These are phyloP conservation scores for Pseudisothecium myosuroides DNA, from an alignment of 225 moss, liverwort and hornwort species.

Conservation along the genomic window DNA sequence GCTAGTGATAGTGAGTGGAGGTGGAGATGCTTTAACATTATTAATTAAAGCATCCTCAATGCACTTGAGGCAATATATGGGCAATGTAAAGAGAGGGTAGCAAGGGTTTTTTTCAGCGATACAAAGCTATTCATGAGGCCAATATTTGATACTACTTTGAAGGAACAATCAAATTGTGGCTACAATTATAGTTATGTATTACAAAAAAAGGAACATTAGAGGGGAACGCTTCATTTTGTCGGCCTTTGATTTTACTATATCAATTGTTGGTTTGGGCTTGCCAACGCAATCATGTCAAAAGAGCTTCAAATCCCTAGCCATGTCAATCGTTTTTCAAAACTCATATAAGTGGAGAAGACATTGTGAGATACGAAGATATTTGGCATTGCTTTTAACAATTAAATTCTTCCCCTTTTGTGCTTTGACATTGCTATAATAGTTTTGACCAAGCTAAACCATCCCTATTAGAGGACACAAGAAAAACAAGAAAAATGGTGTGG, in stretches of 20 bases:
- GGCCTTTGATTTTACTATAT: neutral
- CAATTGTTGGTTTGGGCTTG: neutral
- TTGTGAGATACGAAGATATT: neutral
- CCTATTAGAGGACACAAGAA: too few species aligned
- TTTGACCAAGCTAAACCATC: too few species aligned
- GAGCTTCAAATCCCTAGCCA: neutral
- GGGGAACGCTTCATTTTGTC: accelerated
- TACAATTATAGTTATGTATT: too few species aligned
- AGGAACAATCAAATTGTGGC: accelerated
- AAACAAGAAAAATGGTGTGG: neutral
- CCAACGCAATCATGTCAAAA: accelerated
- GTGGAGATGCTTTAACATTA: too few species aligned
- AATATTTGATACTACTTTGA: too few species aligned
- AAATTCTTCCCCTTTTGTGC: neutral
- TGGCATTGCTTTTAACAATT: accelerated
- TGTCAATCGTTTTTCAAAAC: neutral
- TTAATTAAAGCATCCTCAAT: neutral
- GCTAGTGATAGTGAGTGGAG: too few species aligned
- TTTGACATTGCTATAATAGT: accelerated
- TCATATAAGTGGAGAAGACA: accelerated
- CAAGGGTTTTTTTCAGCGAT: neutral
- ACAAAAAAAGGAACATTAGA: accelerated
- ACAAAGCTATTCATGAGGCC: accelerated
- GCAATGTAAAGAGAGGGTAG: accelerated
- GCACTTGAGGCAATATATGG: accelerated